A percentile compares a stretch with the other conserved stretches of the same genome.
Conservation (phyloP, 83 land plant species). For the Isoetes engelmannii region DNA sequence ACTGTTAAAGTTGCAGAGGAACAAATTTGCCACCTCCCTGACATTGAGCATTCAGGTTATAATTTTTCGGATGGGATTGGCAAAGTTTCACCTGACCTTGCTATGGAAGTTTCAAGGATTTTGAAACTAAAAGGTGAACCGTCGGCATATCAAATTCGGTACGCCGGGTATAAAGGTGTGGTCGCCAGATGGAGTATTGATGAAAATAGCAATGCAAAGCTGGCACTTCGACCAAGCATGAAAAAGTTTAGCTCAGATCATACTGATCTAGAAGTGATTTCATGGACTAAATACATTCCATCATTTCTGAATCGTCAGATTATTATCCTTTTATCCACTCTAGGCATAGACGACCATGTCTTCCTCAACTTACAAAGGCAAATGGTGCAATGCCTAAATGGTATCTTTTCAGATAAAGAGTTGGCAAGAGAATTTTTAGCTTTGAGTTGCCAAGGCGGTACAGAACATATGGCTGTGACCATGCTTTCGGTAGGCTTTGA, state of each 20-base stretch:
- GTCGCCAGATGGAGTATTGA: slow-evolving; percentile 55
- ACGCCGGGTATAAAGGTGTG: slow-evolving; percentile 80
- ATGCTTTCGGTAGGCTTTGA: slow-evolving; percentile 72
- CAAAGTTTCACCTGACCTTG: slow-evolving; percentile 55
- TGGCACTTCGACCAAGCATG: slow-evolving; percentile 66
- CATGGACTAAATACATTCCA: slow-evolving; percentile 65
- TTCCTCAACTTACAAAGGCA: slow-evolving; percentile 56
- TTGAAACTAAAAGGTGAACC: slow-evolving; percentile 37
- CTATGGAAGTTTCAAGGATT: slow-evolving; percentile 46
- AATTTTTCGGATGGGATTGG: slow-evolving; percentile 85
- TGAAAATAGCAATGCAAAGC: slow-evolving; percentile 23
- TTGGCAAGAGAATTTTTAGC: slow-evolving; percentile 51
- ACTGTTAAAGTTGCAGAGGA: slow-evolving; percentile 50
- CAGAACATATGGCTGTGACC: slow-evolving; percentile 53
- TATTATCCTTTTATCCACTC: slow-evolving; percentile 52
- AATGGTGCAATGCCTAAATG: slow-evolving; percentile 43
- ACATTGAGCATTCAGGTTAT: slow-evolving; percentile 45
- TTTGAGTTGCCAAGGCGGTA: slow-evolving; percentile 50
- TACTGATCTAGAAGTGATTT: slow-evolving; percentile 44
- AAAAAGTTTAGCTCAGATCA: slow-evolving; percentile 56
- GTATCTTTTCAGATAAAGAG: slow-evolving; percentile 45
- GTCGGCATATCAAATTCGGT: slow-evolving; percentile 76
- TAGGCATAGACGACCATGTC: slow-evolving; percentile 44
- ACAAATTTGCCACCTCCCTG: slow-evolving; percentile 31
- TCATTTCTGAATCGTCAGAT: slow-evolving; percentile 68